phyloP scores from a whole-genome alignment of 2,329 filamentous ascomycete species.

The Periconia macrospinosa region DNA sequence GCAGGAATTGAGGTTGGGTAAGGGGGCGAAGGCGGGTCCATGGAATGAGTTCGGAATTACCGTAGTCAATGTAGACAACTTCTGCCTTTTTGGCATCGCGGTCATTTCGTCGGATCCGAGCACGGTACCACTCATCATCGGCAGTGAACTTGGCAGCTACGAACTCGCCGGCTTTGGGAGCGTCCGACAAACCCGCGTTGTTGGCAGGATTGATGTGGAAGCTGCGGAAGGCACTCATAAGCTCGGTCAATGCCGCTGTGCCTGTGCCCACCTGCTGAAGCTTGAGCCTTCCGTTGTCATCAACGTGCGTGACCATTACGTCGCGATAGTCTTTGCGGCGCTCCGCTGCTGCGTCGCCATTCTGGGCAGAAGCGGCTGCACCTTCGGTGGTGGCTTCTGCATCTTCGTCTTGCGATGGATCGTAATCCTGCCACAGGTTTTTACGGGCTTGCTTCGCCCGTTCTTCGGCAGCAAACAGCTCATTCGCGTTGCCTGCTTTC shows the following conservation, averaged over 20 bases:
- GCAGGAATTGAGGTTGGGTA: constrained; percentile 74
- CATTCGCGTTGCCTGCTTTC: constrained; percentile 85
- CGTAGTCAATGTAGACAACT: constrained; percentile 93
- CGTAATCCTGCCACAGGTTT: constrained; percentile 91
- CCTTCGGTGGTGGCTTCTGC: constrained; percentile 54
- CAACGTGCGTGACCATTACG: constrained; percentile 88
- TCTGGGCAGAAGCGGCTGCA: constrained; percentile 49
- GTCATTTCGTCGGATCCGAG: constrained; percentile 87
- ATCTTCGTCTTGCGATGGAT: constrained; percentile 80
- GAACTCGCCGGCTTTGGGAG: constrained; percentile 87
- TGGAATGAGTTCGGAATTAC: constrained; percentile 85
- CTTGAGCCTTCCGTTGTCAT: constrained; percentile 80
- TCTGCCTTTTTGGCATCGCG: constrained; percentile 83
- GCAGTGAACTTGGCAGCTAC: constrained; percentile 89
- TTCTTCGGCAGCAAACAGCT: constrained; percentile 85
- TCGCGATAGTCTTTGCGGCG: constrained; percentile 90
- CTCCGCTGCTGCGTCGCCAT: constrained; percentile 59
- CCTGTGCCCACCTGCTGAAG: constrained; percentile 87
- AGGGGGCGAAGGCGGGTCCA: constrained; percentile 86
- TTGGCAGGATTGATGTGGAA: constrained; percentile 89
- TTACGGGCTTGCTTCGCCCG: constrained; percentile 86
- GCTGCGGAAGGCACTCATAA: constrained; percentile 89
- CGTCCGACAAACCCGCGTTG: constrained; percentile 68
- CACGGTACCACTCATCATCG: constrained; percentile 94
- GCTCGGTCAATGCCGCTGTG: constrained; percentile 77